Base-by-base conservation (phyloP, 2,329 filamentous ascomycete genomes). In the Acrocalymma vagum region DNA sequence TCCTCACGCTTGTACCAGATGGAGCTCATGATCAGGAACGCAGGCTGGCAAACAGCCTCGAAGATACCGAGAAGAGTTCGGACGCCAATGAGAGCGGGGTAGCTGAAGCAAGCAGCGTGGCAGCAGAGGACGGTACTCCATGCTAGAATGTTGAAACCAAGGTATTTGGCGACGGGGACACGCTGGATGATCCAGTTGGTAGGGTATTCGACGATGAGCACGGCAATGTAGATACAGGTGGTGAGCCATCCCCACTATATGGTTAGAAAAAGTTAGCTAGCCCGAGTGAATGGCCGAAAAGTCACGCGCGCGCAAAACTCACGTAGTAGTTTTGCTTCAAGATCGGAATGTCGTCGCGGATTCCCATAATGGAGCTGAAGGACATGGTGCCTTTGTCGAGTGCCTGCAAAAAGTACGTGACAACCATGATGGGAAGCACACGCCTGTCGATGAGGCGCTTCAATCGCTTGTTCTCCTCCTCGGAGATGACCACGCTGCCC, bases 1-100 rank as follows among this genome's bases (percentile, higher is more conserved):
- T 89, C 85, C 39, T 85, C 79, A 22, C 84, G 76, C 45, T 80
- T 82, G 65, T 89, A 89, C 86, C 86, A 89, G 74, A 87, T 86
- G 22, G 78, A 76, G 0, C 80, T 85, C 38, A 89, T 74, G 35
- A 89, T 72, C 18, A 89, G 72, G 54, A 89, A 88, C 3, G 79
- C 76, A 0, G 86, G 86, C 62, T 88, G 84, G 59, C 83, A 87
- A 24, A 81, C 80, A 0, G 85, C 82, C 65, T 90, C 86, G 57
- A 88, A 88, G 38, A 87, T 79, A 48, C 87, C 86, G 4, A 90
- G 78, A 6, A 90, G 69, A 0, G 81, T 86, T 14, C 87, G 80
- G 5, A 87, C 78, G 0, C 74, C 63, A 3, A 87, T 71, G 2
- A 89, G 72, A 1, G 80, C 77, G 0, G 73, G 69, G 55, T 88